Conservation (phyloP, 179 eudicot species). For the Amaranthus tricolor region DNA sequence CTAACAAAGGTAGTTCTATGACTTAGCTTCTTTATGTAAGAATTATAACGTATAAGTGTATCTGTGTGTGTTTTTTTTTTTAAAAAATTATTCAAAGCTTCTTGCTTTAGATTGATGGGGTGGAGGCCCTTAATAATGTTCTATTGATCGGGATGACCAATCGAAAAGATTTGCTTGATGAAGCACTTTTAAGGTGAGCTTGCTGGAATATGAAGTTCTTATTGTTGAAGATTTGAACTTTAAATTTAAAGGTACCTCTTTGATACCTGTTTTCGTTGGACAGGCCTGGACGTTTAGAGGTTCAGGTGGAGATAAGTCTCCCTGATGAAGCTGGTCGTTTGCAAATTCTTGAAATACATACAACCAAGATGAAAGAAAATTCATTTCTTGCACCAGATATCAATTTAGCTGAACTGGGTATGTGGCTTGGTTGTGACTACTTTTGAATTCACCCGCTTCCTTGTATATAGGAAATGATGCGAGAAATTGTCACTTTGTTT, state of each 20-base stretch:
- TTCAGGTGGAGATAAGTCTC: conserved; percentile 98
- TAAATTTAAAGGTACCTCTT: not conserved
- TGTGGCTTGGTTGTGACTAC: conserved; percentile 24
- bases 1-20: conserved; percentile 60
- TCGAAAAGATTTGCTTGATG: conserved; percentile 97
- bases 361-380: conserved; percentile 94
- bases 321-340: conserved; percentile 97
- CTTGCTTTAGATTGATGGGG: conserved; percentile 83
- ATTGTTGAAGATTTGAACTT: not conserved
- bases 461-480: not conserved
- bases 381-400: conserved; percentile 92
- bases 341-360: conserved; percentile 96
- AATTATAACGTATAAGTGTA: too few relatives aligned
- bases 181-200: conserved; percentile 86
- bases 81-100: conserved; percentile 20
- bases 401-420: conserved; percentile 79
- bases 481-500: not conserved
- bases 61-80: too few relatives aligned
- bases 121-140: conserved; percentile 95
- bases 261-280: conserved; percentile 8
- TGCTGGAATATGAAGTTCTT: not conserved
- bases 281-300: conserved; percentile 99
- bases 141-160: conserved; percentile 98
- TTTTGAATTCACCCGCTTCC: conserved; percentile 5
- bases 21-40: too few relatives aligned